Percentiles rank a stretch among this genome's conserved stretches.
Conservation (phyloP, 208 protist species). For the Endotrypanum monterogeii region DNA sequence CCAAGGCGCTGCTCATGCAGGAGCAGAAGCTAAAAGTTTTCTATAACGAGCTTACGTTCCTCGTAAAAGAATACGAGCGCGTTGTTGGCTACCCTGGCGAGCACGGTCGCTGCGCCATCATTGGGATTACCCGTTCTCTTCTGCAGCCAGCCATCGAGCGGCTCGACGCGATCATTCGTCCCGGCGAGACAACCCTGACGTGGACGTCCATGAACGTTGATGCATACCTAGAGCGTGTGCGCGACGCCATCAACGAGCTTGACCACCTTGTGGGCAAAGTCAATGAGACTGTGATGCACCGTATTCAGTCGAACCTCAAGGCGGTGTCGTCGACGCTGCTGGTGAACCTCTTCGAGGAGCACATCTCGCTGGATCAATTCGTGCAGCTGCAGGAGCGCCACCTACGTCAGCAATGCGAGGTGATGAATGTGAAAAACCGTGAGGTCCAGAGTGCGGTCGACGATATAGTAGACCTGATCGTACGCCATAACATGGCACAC, state of each 20-base stretch:
- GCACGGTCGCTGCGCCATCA: constrained; percentile 50
- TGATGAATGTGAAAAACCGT: constrained; percentile 94
- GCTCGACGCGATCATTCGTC: constrained; percentile 85
- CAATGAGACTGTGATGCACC: constrained; percentile 93
- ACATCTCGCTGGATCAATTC: constrained; percentile 92
- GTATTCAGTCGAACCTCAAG: constrained; percentile 94
- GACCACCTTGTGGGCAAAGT: constrained; percentile 86
- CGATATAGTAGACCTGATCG: constrained; percentile 84
- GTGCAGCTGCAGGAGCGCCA: constrained; percentile 87
- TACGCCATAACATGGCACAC: constrained; percentile 37
- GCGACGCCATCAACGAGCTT: constrained; percentile 74
- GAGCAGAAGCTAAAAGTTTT: constrained; percentile 96
- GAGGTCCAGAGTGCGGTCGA: constrained; percentile 93
- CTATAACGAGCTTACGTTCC: constrained; percentile 93
- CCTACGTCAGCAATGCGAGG: constrained; percentile 90
- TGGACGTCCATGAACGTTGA: constrained; percentile 98
- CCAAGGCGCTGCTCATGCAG: constrained; percentile 92
- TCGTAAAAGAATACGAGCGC: constrained; percentile 56
- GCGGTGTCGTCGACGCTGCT: constrained; percentile 81
- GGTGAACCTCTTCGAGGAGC: constrained; percentile 85
- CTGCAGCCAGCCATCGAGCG: constrained; percentile 91
- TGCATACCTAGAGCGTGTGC: constrained; percentile 90
- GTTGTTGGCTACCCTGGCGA: constrained; percentile 31
- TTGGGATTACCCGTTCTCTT: constrained; percentile 87
- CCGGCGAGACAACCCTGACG: constrained; percentile 91